These are phyloP conservation scores for Aspergillus luchuensis DNA, from an alignment of 2,329 filamentous ascomycete genomes.

Conservation along the genomic window DNA sequence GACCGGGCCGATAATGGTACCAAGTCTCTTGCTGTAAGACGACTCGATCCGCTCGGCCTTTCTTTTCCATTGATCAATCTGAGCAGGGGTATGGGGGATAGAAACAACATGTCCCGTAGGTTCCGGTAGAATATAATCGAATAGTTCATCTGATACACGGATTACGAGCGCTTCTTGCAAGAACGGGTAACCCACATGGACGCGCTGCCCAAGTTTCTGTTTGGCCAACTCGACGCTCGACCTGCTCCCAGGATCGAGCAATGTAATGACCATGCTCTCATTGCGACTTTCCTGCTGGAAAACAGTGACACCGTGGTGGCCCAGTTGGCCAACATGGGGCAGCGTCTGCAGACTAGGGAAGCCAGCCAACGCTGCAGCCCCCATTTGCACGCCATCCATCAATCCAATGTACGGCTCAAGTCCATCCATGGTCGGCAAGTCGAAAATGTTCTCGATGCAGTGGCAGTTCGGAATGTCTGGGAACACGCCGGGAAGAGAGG, in stretches of 20 bases:
- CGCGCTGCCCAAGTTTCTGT: conserved; percentile 76
- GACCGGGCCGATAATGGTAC: conserved; percentile 80
- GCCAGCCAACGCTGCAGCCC: conserved; percentile 79
- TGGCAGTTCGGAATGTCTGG: conserved; percentile 83
- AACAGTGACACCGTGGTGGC: conserved; percentile 87
- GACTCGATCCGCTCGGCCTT: conserved; percentile 82
- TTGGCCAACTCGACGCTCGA: conserved; percentile 73
- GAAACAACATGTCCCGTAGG: conserved; percentile 66
- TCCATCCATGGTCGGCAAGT: conserved; percentile 88
- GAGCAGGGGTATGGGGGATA: conserved; percentile 70
- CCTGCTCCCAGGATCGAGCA: conserved; percentile 72
- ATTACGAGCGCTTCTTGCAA: conserved; percentile 89
- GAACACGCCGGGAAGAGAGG: conserved; percentile 85
- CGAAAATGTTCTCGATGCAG: conserved; percentile 95
- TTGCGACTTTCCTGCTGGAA: conserved; percentile 96
- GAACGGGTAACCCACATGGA: conserved; percentile 93
- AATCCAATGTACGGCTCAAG: conserved; percentile 82
- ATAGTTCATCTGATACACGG: conserved; percentile 88
- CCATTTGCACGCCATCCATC: conserved; percentile 80
- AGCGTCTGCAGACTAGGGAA: conserved; percentile 89
- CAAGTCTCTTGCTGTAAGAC: conserved; percentile 86
- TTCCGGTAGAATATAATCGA: conserved; percentile 75
- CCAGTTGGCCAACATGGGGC: conserved; percentile 77
- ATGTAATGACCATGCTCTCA: conserved; percentile 90
- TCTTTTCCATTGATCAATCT: conserved; percentile 80